phyloP scores from a whole-genome alignment of 2,329 filamentous ascomycete species.

The Colletotrichum truncatum region DNA sequence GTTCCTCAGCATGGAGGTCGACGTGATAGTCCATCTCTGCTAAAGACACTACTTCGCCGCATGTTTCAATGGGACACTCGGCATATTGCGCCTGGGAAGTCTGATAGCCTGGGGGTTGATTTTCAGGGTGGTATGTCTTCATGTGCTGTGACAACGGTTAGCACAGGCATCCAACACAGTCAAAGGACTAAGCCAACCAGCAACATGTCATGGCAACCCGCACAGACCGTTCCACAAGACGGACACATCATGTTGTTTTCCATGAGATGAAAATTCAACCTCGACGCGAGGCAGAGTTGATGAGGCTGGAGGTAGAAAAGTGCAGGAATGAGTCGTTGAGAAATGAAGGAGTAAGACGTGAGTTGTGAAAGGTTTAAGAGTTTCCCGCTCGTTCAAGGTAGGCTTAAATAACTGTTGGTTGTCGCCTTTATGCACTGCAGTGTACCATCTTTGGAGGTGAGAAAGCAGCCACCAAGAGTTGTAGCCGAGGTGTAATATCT shows the following conservation, averaged over 20 bases:
- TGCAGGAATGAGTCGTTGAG: too few species aligned
- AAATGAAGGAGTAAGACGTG: neutral
- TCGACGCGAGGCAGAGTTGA: neutral
- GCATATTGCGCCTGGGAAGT: conserved; percentile 38
- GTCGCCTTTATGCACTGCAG: too few species aligned
- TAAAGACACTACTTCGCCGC: conserved; percentile 63
- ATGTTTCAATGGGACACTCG: conserved; percentile 51
- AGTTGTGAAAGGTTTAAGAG: too few species aligned
- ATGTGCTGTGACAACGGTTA: conserved; percentile 35
- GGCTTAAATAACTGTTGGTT: too few species aligned
- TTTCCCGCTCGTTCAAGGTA: too few species aligned
- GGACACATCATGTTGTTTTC: conserved; percentile 37
- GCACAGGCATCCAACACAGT: neutral
- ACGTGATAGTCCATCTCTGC: conserved; percentile 66
- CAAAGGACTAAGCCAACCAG: conserved; percentile 38
- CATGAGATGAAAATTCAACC: neutral
- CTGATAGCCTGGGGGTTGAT: conserved; percentile 32
- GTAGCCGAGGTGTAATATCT: too few species aligned
- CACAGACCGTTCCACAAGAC: conserved; percentile 43
- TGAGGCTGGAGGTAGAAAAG: too few species aligned
- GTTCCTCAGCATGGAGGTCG: conserved; percentile 63
- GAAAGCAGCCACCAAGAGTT: too few species aligned
- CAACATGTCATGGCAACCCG: conserved; percentile 45
- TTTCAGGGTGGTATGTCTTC: conserved; percentile 37
- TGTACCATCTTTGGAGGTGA: too few species aligned